A percentile compares a stretch with the other conserved stretches of the same genome.
Evolutionary conservation across 768 basidiomycete species (phyloP).

Genomic region (Serendipita indica): DNA sequence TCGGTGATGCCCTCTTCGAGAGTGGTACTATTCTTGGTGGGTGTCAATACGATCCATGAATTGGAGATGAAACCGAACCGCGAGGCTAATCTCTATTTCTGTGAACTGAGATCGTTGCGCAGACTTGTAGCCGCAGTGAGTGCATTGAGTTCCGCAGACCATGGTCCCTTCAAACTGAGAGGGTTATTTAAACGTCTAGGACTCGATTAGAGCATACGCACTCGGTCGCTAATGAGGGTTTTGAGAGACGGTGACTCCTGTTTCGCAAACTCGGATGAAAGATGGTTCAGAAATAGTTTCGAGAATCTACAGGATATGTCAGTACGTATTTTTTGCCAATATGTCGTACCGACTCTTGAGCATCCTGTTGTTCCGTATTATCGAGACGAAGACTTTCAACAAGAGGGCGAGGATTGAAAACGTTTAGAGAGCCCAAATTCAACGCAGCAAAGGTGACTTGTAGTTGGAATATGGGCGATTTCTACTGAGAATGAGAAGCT

Average conservation of each 20-base stretch:
- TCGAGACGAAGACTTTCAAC: conserved; percentile 73
- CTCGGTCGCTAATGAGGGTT: neutral
- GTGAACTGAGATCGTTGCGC: conserved; percentile 60
- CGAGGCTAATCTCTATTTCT: conserved; percentile 77
- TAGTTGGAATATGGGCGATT: conserved; percentile 26
- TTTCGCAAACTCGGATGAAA: conserved; percentile 77
- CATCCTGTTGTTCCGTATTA: conserved; percentile 85
- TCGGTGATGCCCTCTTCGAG: conserved; percentile 60
- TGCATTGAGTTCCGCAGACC: conserved; percentile 67
- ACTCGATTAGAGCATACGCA: neutral
- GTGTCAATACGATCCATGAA: neutral
- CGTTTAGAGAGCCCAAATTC: conserved; percentile 50
- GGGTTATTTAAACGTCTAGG: neutral
- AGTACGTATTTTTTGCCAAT: neutral
- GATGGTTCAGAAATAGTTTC: conserved; percentile 82
- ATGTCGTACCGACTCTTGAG: conserved; percentile 59
- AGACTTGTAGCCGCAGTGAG: conserved; percentile 50
- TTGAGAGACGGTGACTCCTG: conserved; percentile 44
- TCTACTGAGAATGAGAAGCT: neutral
- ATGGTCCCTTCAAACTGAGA: conserved; percentile 74
- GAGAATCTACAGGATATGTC: conserved; percentile 50
- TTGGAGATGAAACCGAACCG: conserved; percentile 30
- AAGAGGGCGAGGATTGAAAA: conserved; percentile 72
- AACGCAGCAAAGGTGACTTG: conserved; percentile 57
- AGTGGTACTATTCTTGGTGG: conserved; percentile 44